A percentile compares a stretch with the other conserved stretches of the same genome.
Conservation (phyloP, 805 yeast genomes). For the Spathaspora arborariae region DNA sequence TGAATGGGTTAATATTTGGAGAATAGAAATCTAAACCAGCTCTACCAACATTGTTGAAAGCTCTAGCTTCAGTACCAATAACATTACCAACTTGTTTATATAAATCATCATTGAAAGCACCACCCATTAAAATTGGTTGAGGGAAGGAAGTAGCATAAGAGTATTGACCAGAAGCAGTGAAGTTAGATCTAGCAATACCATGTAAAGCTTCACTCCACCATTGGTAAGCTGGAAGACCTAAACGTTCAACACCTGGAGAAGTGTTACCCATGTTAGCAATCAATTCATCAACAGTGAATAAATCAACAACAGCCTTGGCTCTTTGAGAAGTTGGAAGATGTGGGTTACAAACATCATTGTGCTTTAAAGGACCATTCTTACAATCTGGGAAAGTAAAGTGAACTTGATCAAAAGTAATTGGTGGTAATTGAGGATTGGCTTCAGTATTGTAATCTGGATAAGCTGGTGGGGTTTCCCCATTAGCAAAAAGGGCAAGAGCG, state of each 20-base stretch:
- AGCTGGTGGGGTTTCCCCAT: slow-evolving; percentile 5
- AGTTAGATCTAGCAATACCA: slow-evolving; percentile 5
- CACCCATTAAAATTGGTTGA: slow-evolving; percentile 6
- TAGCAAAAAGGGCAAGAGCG: slow-evolving; percentile 1
- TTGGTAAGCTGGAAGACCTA: slow-evolving; percentile 7
- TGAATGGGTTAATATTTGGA: slow-evolving; percentile 7
- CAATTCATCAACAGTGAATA: slow-evolving; percentile 5
- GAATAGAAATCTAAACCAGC: slow-evolving; percentile 6
- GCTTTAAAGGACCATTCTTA: slow-evolving; percentile 6
- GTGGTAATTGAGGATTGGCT: slow-evolving; percentile 6
- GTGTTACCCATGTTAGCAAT: slow-evolving; percentile 5
- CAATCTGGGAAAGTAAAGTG: slow-evolving; percentile 7
- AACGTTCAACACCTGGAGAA: slow-evolving; percentile 4
- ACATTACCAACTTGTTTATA: slow-evolving; percentile 3
- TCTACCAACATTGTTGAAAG: slow-evolving; percentile 7
- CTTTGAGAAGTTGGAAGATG: not conserved
- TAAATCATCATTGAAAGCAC: slow-evolving; percentile 4
- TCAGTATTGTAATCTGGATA: slow-evolving; percentile 5
- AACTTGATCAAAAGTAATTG: slow-evolving; percentile 3
- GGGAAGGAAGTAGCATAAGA: slow-evolving; percentile 6
- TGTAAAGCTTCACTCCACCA: slow-evolving; percentile 8
- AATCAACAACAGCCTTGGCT: slow-evolving; percentile 5
- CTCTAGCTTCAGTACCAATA: slow-evolving; percentile 6
- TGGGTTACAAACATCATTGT: slow-evolving; percentile 4
- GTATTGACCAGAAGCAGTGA: slow-evolving; percentile 1